Conservation (phyloP, 1,284 basidiomycete species). For the Volvariella volvacea region DNA sequence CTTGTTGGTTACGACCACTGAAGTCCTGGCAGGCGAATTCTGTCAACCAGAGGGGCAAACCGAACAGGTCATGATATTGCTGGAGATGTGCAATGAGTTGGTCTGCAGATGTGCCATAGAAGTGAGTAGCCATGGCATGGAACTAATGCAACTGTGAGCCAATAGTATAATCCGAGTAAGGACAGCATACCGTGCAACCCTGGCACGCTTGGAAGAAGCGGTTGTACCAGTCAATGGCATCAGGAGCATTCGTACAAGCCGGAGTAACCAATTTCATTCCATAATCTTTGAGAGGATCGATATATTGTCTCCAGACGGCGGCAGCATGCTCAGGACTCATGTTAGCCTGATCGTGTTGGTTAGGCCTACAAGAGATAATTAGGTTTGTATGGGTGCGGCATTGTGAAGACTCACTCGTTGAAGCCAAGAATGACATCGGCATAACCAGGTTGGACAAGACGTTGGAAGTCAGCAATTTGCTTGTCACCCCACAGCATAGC, state of each 20-base stretch:
- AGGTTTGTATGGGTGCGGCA: conserved; percentile 1
- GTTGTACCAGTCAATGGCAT: conserved; percentile 52
- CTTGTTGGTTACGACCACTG: conserved; percentile 50
- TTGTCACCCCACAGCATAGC: conserved; percentile 68
- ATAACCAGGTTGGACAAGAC: conserved; percentile 39
- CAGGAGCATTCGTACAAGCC: conserved; percentile 55
- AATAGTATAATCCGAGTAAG: background rate
- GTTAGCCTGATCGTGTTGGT: conserved; percentile 49
- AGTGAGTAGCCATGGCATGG: conserved; percentile 46
- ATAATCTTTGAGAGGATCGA: conserved; percentile 46
- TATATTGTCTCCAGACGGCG: conserved; percentile 53
- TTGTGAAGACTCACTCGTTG: conserved; percentile 55
- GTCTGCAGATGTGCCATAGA: conserved; percentile 48
- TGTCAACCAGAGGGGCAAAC: conserved; percentile 52
- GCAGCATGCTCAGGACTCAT: conserved; percentile 45
- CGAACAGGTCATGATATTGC: conserved; percentile 38
- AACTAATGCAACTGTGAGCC: conserved; percentile 30
- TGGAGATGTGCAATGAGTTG: conserved; percentile 47
- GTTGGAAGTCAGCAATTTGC: conserved; percentile 35
- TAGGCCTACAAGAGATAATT: conserved; percentile 26
- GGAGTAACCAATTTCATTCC: conserved; percentile 63
- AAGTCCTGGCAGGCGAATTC: conserved; percentile 71
- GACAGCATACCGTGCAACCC: conserved; percentile 45
- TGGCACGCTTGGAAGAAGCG: conserved; percentile 49
- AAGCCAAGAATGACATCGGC: conserved; percentile 52